A percentile compares a stretch with the other conserved stretches of the same genome.
Evolutionary conservation across 129 eudicot species (phyloP).

Genomic region (Centaurea solstitialis): DNA sequence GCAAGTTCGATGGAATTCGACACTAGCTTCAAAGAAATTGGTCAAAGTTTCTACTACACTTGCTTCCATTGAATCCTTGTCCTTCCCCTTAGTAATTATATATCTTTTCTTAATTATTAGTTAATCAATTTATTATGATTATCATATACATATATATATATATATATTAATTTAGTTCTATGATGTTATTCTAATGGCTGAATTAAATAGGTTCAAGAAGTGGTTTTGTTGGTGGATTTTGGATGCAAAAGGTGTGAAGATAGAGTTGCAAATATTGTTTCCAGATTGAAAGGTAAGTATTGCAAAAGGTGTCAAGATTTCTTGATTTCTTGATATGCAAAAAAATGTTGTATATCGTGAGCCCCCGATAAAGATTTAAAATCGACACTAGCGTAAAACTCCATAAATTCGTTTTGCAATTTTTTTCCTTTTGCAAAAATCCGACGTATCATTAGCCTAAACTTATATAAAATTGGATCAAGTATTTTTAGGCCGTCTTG

Average conservation of each 20-base stretch:
- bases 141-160: background rate
- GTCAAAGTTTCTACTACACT: slow-evolving; percentile 32
- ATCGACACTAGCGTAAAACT: too few species aligned
- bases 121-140: too few species aligned
- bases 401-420: too few species aligned
- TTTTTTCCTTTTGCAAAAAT: too few species aligned
- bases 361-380: too few species aligned
- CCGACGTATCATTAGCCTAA: too few species aligned
- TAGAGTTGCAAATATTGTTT: slow-evolving; percentile 20
- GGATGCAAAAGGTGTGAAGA: slow-evolving; percentile 32
- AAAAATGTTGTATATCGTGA: too few species aligned
- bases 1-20: too few species aligned
- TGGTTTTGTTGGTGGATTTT: slow-evolving; percentile 28
- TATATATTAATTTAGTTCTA: background rate
- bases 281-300: slow-evolving; percentile 18
- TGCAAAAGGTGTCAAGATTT: slow-evolving; percentile 15
- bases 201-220: slow-evolving; percentile 22
- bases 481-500: too few species aligned
- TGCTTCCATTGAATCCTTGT: slow-evolving; percentile 33
- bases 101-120: background rate
- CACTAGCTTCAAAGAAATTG: slow-evolving; percentile 25
- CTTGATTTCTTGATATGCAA: too few species aligned
- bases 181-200: background rate
- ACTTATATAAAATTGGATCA: too few species aligned
- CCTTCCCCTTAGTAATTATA: slow-evolving; percentile 27